Conservation (phyloP, 768 basidiomycete species). For the Tricholoma bakamatsutake region DNA sequence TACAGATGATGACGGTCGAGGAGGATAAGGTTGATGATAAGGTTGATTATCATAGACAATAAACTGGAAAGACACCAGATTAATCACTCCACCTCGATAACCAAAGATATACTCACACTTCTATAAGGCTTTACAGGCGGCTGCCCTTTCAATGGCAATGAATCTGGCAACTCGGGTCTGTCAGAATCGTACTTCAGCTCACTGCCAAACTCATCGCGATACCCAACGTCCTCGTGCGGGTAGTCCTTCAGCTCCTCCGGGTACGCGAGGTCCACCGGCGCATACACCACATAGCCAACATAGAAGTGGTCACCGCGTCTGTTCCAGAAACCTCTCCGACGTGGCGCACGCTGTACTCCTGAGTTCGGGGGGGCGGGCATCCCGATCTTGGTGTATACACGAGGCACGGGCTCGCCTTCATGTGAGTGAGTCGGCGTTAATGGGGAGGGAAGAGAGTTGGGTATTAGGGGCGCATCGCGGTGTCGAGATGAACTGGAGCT, state of each 20-base stretch:
- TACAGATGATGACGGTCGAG: conserved; percentile 12
- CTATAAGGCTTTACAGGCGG: conserved; percentile 53
- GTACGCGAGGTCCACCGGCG: conserved; percentile 48
- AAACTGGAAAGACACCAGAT: conserved; percentile 25
- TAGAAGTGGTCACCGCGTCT: conserved; percentile 63
- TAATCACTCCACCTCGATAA: background rate
- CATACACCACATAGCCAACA: conserved; percentile 57
- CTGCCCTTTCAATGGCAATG: conserved; percentile 51
- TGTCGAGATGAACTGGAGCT: background rate
- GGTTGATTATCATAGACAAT: conserved; percentile 25
- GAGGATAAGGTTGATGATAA: background rate
- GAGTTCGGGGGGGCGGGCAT: conserved; percentile 7
- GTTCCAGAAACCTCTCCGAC: conserved; percentile 67
- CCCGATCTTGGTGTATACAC: conserved; percentile 1
- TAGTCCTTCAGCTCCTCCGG: conserved; percentile 58
- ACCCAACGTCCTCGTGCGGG: conserved; percentile 50
- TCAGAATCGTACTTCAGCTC: conserved; percentile 34
- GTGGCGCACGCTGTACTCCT: conserved; percentile 20
- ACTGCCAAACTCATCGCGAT: conserved; percentile 45
- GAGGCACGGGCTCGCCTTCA: background rate
- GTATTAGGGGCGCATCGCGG: background rate
- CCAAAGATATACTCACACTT: conserved; percentile 28
- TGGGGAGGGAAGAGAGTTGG: conserved; percentile 11
- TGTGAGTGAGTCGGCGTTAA: conserved; percentile 5
- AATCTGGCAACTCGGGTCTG: conserved; percentile 56